Evolutionary conservation across 345 rosid species (phyloP), one percentile per base, ranked within the genome.

Genomic region (Eucalyptus virginea): DNA sequence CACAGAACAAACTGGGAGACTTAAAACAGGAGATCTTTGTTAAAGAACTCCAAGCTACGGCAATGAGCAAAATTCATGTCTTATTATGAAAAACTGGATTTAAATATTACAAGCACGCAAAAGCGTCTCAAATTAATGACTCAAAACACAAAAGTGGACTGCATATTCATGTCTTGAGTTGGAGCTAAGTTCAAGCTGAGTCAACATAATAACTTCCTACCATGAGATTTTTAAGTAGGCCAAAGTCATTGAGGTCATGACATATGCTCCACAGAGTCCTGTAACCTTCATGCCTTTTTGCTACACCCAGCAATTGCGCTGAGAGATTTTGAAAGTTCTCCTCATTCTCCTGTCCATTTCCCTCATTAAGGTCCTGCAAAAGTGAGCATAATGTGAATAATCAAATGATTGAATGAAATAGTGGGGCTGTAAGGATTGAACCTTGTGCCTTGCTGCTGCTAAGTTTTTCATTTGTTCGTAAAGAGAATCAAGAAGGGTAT

Each of bases 221-320:
- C 99, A 98, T 96, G 51, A 97, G 97, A 91, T 90, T 95, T 92
- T 90, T 94, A n/a, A 98, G 97, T 83, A 97, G 93, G 48, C 88
- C 92, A 37, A 96, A 92, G 93, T 98, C 99, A 89, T 96, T 94
- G 88, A 97, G 96, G 91, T 96, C 98, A 91, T 94, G 96, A 88
- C 98, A 97, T 90, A 98, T 93, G 91, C 87, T 92, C 99, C 99
- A 98, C 95, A 97, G 93, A 40, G 96, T 94, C 80, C 92, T 93
- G 90, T 98, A 96, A 88, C 95, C 96, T 88, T 94, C 99, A 91
- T 98, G 98, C 89, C 93, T 93, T 93, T 96, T 97, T 86, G 98
- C 97, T 85, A 94, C 89, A 87, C 94, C 89, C 80, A 97, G 91
- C 97, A 98, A 94, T 91, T 92, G 93, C 81, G 95, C 92, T 60